A percentile compares a stretch with the other conserved stretches of the same genome.
These are phyloP conservation scores for Taphrina confusa DNA, from an alignment of 1,139 yeast species.

Conservation along the genomic window DNA sequence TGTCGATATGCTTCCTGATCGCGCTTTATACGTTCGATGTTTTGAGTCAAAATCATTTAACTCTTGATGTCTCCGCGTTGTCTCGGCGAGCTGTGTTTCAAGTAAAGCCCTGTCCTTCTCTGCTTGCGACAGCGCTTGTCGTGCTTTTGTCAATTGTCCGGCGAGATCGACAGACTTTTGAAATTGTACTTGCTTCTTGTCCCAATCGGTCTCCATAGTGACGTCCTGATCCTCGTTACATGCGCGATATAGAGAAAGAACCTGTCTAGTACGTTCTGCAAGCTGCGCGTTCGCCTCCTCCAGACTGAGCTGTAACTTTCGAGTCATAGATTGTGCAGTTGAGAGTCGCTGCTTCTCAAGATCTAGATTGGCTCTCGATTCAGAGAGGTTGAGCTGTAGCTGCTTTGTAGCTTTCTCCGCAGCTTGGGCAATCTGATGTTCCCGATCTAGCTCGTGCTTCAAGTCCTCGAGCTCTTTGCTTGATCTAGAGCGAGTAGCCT, in stretches of 20 bases:
- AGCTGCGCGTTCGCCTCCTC: slow-evolving; percentile 9
- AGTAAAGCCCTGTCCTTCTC: slow-evolving; percentile 10
- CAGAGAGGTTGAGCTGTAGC: slow-evolving; percentile 8
- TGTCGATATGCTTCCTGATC: slow-evolving; percentile 11
- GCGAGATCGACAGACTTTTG: slow-evolving; percentile 11
- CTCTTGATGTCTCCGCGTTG: slow-evolving; percentile 7
- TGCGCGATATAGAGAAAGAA: slow-evolving; percentile 16
- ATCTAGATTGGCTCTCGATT: slow-evolving; percentile 19
- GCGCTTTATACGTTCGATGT: background rate
- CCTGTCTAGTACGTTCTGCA: slow-evolving; percentile 21
- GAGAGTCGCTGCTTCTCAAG: slow-evolving; percentile 23
- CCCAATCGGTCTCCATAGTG: slow-evolving; percentile 1
- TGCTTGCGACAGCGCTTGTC: slow-evolving; percentile 4
- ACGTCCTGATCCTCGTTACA: background rate
- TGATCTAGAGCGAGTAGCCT: slow-evolving; percentile 3
- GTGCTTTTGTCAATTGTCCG: slow-evolving; percentile 1
- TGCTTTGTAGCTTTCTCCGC: slow-evolving; percentile 9
- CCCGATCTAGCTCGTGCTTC: slow-evolving; percentile 20
- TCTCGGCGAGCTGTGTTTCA: slow-evolving; percentile 18
- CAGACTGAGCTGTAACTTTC: slow-evolving; percentile 8
- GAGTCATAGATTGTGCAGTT: slow-evolving; percentile 14
- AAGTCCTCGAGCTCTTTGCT: slow-evolving; percentile 28
- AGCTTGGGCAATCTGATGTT: slow-evolving; percentile 24
- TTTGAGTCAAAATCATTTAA: slow-evolving; percentile 2
- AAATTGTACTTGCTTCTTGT: background rate